phyloP scores from a whole-genome alignment of 2,329 filamentous ascomycete genomes.

The Cytospora piceae region DNA sequence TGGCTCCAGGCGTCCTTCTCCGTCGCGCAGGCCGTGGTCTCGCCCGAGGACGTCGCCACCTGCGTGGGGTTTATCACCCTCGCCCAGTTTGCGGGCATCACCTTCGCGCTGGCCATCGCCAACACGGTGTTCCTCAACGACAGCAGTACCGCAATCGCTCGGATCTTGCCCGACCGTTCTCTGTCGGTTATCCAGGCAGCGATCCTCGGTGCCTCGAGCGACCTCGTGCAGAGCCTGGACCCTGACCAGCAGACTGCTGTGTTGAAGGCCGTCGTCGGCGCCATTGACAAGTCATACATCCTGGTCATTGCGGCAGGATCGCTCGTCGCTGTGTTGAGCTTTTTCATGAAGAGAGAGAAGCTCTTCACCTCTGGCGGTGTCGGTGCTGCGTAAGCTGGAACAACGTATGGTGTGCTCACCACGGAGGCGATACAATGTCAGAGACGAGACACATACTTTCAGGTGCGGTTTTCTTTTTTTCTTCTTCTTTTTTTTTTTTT shows the following conservation, averaged over 20 bases:
- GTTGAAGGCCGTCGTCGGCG: conserved; percentile 1
- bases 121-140: conserved; percentile 31
- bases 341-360: conserved; percentile 13
- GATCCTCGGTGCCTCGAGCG: conserved; percentile 14
- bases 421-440: too few species aligned
- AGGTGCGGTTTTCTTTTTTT: too few species aligned
- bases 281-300: conserved; percentile 1
- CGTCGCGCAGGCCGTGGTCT: conserved; percentile 42
- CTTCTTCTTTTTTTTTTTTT: too few species aligned
- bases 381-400: not conserved
- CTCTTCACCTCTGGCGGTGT: not conserved
- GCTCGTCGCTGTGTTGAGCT: not conserved
- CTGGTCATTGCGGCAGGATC: conserved; percentile 5
- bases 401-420: too few species aligned
- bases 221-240: conserved; percentile 16
- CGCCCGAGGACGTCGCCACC: conserved; percentile 37
- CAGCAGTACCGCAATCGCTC: conserved; percentile 25
- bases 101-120: conserved; percentile 27
- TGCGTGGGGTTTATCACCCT: conserved; percentile 43
- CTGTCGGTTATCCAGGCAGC: conserved; percentile 10
- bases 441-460: too few species aligned
- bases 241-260: not conserved
- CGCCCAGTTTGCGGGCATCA: conserved; percentile 32
- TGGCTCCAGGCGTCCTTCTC: conserved; percentile 43
- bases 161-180: conserved; percentile 15